Base-by-base conservation (phyloP, 331 rosid genomes). In the Cucumis variabilis region DNA sequence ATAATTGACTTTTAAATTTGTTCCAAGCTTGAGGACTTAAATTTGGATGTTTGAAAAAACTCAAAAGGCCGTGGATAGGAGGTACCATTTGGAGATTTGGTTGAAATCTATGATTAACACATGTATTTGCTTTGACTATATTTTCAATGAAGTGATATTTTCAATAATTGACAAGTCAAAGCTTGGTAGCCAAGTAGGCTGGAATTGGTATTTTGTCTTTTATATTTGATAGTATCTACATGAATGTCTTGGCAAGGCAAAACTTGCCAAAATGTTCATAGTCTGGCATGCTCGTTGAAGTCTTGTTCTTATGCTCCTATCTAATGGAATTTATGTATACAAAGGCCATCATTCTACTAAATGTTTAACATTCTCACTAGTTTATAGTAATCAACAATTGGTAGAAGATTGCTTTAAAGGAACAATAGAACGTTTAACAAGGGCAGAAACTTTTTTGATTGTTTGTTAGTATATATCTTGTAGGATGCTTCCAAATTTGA, bases 21-120 rank as follows among this genome's bases (percentile, higher is more conserved):
- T 93, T 94, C 97, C 55, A 94, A 91, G 99, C 98, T 97, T 66
- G 99, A 93, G 92, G 98, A 90, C 94, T 92, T 97, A 86, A 97
- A 96, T 90, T 91, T 97, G 93, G 98, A 96, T 90, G 98, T 93
- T 27, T 86, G 88, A 88, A 94, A 91, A 88, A 93, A 91, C 85
- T 72, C 92, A 23, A 85, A 88, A 88, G 88, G 96, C 92, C 85
- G 87, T 87, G 48, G 91, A 89, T 75, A 93, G 88, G 86, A 87
- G 91, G 78, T 44, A 87, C 90, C 88, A 84, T 87, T 58, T 37
- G 16, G 92, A 89, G 89, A 91, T 44, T 33, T 75, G 89, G 89
- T 89, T 87, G 89, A n/a, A 88, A 94, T 98, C 98, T 97, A 68
- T 80, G 28, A 23, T 82, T 82, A 30, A 82, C 72, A 58, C 12